Percentiles rank a stretch among this genome's conserved stretches.
Conservation (phyloP, 805 yeast species). For the Candida pseudoglaebosa region DNA sequence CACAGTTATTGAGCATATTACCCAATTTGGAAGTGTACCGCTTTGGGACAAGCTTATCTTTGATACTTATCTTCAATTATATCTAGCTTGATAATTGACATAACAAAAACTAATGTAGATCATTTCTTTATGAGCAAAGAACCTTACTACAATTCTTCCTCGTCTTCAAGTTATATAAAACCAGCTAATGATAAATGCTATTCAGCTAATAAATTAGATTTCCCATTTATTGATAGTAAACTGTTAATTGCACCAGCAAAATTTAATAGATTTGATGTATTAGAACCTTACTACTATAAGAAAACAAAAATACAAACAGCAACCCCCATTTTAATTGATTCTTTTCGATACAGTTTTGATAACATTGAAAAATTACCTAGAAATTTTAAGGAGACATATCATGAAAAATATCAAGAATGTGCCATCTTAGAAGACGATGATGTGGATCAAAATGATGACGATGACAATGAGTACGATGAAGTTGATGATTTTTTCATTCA, state of each 20-base stretch:
- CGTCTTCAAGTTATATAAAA: conserved; percentile 9
- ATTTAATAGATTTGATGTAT: conserved; percentile 1
- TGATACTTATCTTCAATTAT: no score
- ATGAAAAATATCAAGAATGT: no score
- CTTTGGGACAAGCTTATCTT: no score
- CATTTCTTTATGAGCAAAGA: conserved; percentile 13
- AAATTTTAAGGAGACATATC: no score
- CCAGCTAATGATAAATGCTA: conserved; percentile 9
- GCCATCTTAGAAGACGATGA: not conserved
- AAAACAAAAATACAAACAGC: conserved; percentile 1
- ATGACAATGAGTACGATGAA: conserved; percentile 12
- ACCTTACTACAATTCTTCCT: conserved; percentile 11
- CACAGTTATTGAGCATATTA: no score
- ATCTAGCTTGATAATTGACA: no score
- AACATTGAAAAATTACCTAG: no score
- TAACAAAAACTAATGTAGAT: not conserved
- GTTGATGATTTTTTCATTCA: conserved; percentile 6
- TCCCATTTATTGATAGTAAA: conserved; percentile 5
- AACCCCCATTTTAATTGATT: conserved; percentile 5
- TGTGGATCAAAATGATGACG: conserved; percentile 4
- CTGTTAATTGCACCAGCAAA: conserved; percentile 1
- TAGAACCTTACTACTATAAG: conserved; percentile 17
- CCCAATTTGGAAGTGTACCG: no score
- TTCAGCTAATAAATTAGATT: conserved; percentile 8
- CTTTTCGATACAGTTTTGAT: conserved; percentile 3